Evolutionary conservation across 768 basidiomycete species (phyloP), one percentile per base, ranked within the genome.

Genomic region (Auricularia sp.): DNA sequence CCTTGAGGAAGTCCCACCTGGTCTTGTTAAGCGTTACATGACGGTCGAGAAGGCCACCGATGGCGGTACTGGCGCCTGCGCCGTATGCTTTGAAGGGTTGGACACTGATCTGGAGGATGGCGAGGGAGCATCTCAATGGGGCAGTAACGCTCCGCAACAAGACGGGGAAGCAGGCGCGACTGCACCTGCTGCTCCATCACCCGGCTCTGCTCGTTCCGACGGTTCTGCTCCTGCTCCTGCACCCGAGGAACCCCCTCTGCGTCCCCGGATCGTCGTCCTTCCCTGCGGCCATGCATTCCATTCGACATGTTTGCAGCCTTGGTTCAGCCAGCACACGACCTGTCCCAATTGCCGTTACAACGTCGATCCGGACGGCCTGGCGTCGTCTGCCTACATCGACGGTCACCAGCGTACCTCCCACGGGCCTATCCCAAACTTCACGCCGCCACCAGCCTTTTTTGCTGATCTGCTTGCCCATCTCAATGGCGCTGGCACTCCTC

Each of bases 251-350:
- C 29, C 24, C 10, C 54, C 54, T 6, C 29, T 59, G 24, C 56
- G 21, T 14, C 56, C 56, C 7, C 61, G 65, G n/a, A 65, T 92
- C 61, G 84, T 92, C 42, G 77, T 84, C 2, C 81, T 92, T 8
- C 90, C 90, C 3, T 92, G 90, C 70, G 83, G 89, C 7, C 90
- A 92, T 72, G 84, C 89, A 62, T 92, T 92, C 77, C 90, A 92
- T 68, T 82, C 88, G 1, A 79, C 84, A 0, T 92, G 90, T 74
- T 81, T 92, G 42, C 72, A 88, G 10, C 90, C 90, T 1, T 92
- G 90, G 90, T 92, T 92, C 73, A 84, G 90, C 3, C 79, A 88
- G 65, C 87, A 88, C 68, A 91, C 90, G 21, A 92, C 90, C 1
- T 92, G 90, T 68, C 90, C 90, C 0, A 89, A 88, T 0, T 92